These are phyloP conservation scores for Paecilomyces fulvus DNA, from an alignment of 2,329 filamentous ascomycete species.

Conservation along the genomic window DNA sequence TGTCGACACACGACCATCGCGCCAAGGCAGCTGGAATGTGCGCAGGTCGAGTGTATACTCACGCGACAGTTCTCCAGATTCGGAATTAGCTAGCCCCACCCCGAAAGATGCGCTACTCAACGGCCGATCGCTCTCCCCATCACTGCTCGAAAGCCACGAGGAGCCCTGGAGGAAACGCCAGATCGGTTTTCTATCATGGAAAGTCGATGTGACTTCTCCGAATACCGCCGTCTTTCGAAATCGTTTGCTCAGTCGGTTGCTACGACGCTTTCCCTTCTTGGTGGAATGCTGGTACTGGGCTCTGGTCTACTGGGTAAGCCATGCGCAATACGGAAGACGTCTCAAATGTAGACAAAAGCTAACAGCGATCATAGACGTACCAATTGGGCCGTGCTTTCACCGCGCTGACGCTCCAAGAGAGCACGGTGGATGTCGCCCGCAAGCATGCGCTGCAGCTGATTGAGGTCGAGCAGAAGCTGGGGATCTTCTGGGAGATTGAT, in stretches of 20 bases:
- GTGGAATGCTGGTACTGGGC: constrained; percentile 73
- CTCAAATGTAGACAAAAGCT: constrained; percentile 1
- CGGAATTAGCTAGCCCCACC: constrained; percentile 28
- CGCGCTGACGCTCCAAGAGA: constrained; percentile 58
- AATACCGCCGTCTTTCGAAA: constrained; percentile 55
- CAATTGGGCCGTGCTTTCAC: constrained; percentile 66
- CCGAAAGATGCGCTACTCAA: constrained; percentile 28
- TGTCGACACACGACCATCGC: constrained; percentile 26
- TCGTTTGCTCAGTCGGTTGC: constrained; percentile 53
- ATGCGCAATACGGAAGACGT: not conserved
- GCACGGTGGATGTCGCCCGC: constrained; percentile 59
- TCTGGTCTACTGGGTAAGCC: constrained; percentile 64
- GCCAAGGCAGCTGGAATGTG: constrained; percentile 9
- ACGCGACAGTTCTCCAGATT: constrained; percentile 27
- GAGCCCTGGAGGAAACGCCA: constrained; percentile 44
- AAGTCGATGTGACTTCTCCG: constrained; percentile 46
- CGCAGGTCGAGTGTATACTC: constrained; percentile 11
- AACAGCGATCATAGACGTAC: constrained; percentile 49
- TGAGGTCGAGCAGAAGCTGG: constrained; percentile 54
- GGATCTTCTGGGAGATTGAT: constrained; percentile 56
- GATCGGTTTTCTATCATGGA: constrained; percentile 39
- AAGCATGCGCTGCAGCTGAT: constrained; percentile 61
- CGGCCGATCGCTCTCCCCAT: constrained; percentile 30
- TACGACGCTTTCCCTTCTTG: constrained; percentile 61
- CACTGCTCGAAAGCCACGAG: constrained; percentile 33